phyloP scores from a whole-genome alignment of 345 rosid species.

The Salix arbutifolia region DNA sequence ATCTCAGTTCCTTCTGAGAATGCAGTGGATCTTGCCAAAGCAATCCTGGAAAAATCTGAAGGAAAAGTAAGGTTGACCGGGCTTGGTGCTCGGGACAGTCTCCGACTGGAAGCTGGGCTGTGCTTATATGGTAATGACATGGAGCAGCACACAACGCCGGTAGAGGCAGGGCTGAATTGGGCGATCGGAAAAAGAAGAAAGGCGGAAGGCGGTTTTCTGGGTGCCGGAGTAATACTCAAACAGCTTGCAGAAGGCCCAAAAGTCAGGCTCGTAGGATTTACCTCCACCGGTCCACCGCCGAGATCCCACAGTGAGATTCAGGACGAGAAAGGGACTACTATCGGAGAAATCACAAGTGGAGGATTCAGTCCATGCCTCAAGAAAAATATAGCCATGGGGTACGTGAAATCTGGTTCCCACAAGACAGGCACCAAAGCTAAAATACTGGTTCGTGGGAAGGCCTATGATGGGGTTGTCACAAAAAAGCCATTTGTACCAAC shows the following conservation, averaged over 20 bases:
- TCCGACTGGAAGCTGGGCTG: conserved; percentile 90
- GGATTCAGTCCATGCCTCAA: conserved; percentile 96
- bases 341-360: conserved; percentile 93
- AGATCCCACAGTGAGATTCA: conserved; percentile 92
- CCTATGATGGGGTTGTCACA: conserved; percentile 71
- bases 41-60: conserved; percentile 86
- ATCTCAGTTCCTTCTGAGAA: conserved; percentile 87
- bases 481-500: conserved; percentile 85
- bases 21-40: conserved; percentile 83
- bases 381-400: conserved; percentile 98
- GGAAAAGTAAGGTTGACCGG: conserved; percentile 90
- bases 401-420: conserved; percentile 87
- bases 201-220: conserved; percentile 94
- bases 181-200: conserved; percentile 95
- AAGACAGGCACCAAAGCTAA: conserved; percentile 78
- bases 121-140: conserved; percentile 92
- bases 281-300: conserved; percentile 84
- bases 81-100: conserved; percentile 92
- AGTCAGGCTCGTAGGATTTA: conserved; percentile 81
- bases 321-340: conserved; percentile 63
- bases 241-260: conserved; percentile 83
- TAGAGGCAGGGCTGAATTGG: conserved; percentile 96
- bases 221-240: conserved; percentile 83
- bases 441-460: conserved; percentile 77
- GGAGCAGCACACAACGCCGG: conserved; percentile 85